Conservation (phyloP, 1,284 basidiomycete genomes). For the Ustilago lituana region DNA sequence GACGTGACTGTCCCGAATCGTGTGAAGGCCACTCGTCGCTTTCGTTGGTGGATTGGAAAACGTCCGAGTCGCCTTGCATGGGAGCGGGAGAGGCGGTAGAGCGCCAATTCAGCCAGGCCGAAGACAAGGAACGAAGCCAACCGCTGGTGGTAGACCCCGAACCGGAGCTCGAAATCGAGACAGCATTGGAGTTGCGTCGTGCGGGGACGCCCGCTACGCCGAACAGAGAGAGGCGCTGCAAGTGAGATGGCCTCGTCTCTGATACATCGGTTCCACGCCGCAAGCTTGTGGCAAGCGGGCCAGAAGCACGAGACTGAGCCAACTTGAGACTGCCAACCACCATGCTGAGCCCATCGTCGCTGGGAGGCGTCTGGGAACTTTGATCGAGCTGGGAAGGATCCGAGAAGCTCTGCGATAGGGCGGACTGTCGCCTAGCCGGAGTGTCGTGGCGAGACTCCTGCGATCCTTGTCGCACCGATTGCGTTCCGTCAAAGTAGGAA, state of each 20-base stretch:
- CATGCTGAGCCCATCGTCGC: conserved; percentile 31
- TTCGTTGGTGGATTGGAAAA: conserved; percentile 28
- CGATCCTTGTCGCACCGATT: conserved; percentile 9
- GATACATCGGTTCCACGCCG: conserved; percentile 21
- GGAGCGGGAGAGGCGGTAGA: conserved; percentile 36
- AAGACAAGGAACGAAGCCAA: conserved; percentile 51
- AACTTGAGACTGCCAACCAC: conserved; percentile 50
- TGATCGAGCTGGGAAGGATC: conserved; percentile 7
- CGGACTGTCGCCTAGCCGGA: conserved; percentile 11
- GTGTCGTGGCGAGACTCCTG: neutral
- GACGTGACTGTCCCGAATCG: conserved; percentile 6
- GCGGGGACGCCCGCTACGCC: conserved; percentile 23
- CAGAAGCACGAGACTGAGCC: conserved; percentile 41
- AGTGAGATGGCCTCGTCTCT: conserved; percentile 15
- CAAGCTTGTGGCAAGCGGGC: conserved; percentile 7
- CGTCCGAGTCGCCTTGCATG: conserved; percentile 32
- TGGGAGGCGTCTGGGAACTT: neutral
- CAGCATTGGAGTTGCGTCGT: conserved; percentile 43
- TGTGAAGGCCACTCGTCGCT: conserved; percentile 37
- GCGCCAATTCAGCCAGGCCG: conserved; percentile 51
- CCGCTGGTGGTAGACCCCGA: conserved; percentile 38
- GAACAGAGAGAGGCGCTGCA: conserved; percentile 37
- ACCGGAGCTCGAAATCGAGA: conserved; percentile 35
- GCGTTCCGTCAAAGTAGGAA: conserved; percentile 4
- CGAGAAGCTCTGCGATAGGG: conserved; percentile 27